A percentile compares a stretch with the other conserved stretches of the same genome.
phyloP scores from a whole-genome alignment of 2,329 filamentous ascomycete genomes.

The Talaromyces sp. region DNA sequence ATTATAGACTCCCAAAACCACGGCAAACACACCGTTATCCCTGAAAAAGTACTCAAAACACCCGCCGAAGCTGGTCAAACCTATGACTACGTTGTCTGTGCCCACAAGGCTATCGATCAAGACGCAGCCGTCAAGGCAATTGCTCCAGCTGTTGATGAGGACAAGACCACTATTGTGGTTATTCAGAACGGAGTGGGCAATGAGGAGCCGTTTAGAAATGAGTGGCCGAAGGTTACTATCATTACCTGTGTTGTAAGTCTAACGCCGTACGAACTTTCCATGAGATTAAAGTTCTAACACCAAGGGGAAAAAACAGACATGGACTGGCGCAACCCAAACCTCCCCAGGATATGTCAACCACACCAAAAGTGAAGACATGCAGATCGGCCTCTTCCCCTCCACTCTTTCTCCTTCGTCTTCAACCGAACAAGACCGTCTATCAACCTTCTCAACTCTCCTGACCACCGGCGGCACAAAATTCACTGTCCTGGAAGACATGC shows the following conservation, averaged over 20 bases:
- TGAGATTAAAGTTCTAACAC: not conserved
- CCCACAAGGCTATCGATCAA: constrained; percentile 41
- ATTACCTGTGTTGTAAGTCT: constrained; percentile 41
- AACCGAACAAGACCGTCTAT: constrained; percentile 36
- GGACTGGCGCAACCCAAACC: constrained; percentile 51
- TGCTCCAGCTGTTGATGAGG: constrained; percentile 32
- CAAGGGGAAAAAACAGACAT: constrained; percentile 32
- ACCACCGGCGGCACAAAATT: constrained; percentile 38
- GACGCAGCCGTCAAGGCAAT: constrained; percentile 32
- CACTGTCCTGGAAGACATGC: constrained; percentile 32
- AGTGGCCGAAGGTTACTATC: constrained; percentile 29
- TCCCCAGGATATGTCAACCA: constrained; percentile 48
- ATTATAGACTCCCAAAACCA: constrained; percentile 40
- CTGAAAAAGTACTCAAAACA: constrained; percentile 33
- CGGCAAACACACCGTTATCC: constrained; percentile 32
- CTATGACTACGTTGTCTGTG: constrained; percentile 37
- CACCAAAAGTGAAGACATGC: constrained; percentile 50
- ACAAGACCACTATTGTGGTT: constrained; percentile 33
- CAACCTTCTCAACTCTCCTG: constrained; percentile 40
- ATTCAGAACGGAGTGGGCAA: constrained; percentile 42
- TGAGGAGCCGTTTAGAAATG: constrained; percentile 34
- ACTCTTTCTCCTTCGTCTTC: constrained; percentile 18
- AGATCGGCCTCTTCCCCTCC: constrained; percentile 51
- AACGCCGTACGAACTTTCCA: not conserved
- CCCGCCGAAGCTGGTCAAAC: constrained; percentile 29